Conservation (phyloP, 202 grass and related monocot species). For the Setaria italica region DNA sequence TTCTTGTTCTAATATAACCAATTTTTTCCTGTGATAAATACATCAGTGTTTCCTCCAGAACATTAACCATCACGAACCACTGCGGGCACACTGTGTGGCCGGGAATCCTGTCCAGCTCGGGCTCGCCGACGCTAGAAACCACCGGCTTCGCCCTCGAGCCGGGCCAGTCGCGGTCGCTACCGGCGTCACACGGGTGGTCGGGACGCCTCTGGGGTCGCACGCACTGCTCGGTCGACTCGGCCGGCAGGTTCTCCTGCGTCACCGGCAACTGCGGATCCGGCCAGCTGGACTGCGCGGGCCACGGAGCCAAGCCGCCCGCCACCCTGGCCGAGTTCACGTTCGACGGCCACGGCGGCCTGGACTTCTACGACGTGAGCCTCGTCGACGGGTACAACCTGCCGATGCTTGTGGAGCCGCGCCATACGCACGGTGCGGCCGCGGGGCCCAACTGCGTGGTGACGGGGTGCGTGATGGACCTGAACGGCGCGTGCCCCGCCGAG, state of each 20-base stretch:
- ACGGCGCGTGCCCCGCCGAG: slow-evolving; percentile 61
- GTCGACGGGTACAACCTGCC: slow-evolving; percentile 71
- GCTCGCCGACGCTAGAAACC: slow-evolving; percentile 39
- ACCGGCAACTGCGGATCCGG: slow-evolving; percentile 73
- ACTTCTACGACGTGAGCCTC: slow-evolving; percentile 74
- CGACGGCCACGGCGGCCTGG: slow-evolving; percentile 54
- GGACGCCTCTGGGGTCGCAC: slow-evolving; percentile 20
- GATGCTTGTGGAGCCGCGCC: slow-evolving; percentile 54
- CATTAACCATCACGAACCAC: slow-evolving; percentile 40
- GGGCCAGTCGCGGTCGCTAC: slow-evolving; percentile 2
- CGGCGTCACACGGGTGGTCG: slow-evolving; percentile 4
- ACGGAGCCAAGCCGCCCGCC: slow-evolving; percentile 41
- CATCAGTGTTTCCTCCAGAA: slow-evolving; percentile 12
- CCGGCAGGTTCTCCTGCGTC: slow-evolving; percentile 48
- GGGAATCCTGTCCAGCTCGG: slow-evolving; percentile 52
- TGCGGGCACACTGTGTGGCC: slow-evolving; percentile 70
- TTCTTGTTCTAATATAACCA: not conserved
- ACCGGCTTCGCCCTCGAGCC: slow-evolving; percentile 57
- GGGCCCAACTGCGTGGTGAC: slow-evolving; percentile 55
- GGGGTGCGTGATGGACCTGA: slow-evolving; percentile 68
- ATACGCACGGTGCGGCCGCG: not conserved
- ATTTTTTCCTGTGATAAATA: not conserved
- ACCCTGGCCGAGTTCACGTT: slow-evolving; percentile 71
- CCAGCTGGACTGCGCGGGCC: slow-evolving; percentile 47
- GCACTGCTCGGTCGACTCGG: not conserved